Evolutionary conservation across 2,329 filamentous ascomycete species (phyloP), one percentile per base, ranked within the genome.

Genomic region (Xylariaceae sp.): DNA sequence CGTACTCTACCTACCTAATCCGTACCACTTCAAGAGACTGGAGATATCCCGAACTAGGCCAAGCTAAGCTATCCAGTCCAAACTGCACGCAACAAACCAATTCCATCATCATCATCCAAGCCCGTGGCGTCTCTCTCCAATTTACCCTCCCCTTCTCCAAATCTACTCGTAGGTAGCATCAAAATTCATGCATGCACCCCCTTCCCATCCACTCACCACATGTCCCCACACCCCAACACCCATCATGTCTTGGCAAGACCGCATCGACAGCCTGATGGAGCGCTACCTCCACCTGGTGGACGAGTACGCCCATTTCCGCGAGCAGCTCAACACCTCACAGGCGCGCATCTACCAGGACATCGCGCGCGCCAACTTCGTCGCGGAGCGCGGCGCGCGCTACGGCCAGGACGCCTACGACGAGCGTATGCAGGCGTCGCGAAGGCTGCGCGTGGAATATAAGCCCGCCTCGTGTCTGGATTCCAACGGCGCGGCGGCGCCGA

Each of bases 341-440:
- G 75, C 80, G 17, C 74, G 75, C 55, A 79, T 88, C 64, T 83
- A 79, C 69, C 80, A 82, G 58, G 75, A 77, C 64, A 78, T 92
- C 47, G 87, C 89, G n/a, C 82, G 88, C 59, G 89, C 89, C 62
- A 91, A 92, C 74, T 92, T 90, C 73, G 77, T 82, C 34, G 84
- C 83, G n/a, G 79, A 84, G 69, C 77, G 82, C 10, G 82, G 86
- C 37, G 72, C 84, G 62, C 78, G 84, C 48, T 92, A 88, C 70
- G 88, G 88, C 2, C 80, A 78, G 63, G 86, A 90, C 67, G 82
- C 83, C 69, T 93, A 89, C 70, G 88, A 92, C 72, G 82, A 85
- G 64, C 81, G 89, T 51, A 90, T 90, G 85, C 84, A 85, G 70
- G 87, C 88, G 2, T 74, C 73, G 18, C 75, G 82, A 55, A 72